phyloP scores from a whole-genome alignment of 495 filamentous ascomycete genomes.

The Geoglossum glabrum region DNA sequence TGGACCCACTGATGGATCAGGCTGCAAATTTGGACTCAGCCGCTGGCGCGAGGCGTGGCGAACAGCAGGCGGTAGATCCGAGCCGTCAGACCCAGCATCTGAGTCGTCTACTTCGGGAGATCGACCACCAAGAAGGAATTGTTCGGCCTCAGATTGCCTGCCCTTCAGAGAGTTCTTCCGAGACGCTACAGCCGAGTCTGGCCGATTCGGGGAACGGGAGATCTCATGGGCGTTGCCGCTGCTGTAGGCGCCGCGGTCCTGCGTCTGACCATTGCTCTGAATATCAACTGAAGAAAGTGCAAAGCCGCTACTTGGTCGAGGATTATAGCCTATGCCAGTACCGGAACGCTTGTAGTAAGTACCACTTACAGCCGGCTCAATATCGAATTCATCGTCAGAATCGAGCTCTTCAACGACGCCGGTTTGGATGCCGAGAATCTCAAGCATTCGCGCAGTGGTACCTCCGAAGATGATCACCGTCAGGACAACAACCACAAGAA shows the following conservation, averaged over 20 bases:
- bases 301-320: slow-evolving; percentile 34
- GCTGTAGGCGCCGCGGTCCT: slow-evolving; percentile 27
- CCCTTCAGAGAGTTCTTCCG: slow-evolving; percentile 26
- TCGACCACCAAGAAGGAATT: slow-evolving; percentile 37
- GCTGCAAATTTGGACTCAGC: slow-evolving; percentile 7
- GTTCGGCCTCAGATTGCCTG: slow-evolving; percentile 31
- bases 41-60: slow-evolving; percentile 5
- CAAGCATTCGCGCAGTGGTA: slow-evolving; percentile 94
- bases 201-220: slow-evolving; percentile 7
- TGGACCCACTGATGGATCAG: background rate
- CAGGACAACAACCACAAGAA: slow-evolving; percentile 88
- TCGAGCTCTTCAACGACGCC: slow-evolving; percentile 93
- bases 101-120: slow-evolving; percentile 36
- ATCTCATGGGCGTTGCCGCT: slow-evolving; percentile 23
- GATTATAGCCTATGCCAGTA: slow-evolving; percentile 45
- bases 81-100: slow-evolving; percentile 32
- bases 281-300: slow-evolving; percentile 18
- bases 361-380: slow-evolving; percentile 58
- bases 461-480: slow-evolving; percentile 98
- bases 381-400: slow-evolving; percentile 96
- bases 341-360: slow-evolving; percentile 60
- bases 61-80: slow-evolving; percentile 16
- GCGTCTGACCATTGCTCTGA: slow-evolving; percentile 16
- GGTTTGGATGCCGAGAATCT: slow-evolving; percentile 83
- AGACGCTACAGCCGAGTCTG: slow-evolving; percentile 23